Evolutionary conservation across 176 grass and related monocot genomes (phyloP).

Genomic region (Alloteropsis semialata): DNA sequence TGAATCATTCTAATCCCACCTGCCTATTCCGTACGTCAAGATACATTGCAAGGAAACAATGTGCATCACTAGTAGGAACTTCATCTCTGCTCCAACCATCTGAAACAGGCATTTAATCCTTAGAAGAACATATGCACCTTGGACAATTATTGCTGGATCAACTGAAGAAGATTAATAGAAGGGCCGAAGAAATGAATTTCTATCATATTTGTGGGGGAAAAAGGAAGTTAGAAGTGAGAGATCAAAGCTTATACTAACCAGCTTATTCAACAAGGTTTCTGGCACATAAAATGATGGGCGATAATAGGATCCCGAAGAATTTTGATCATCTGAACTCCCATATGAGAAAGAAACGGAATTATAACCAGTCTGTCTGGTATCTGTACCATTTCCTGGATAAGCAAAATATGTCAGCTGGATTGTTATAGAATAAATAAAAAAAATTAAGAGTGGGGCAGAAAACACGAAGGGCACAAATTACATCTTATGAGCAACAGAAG

Average conservation of each 20-base stretch:
- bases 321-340: constrained; percentile 43
- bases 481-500: constrained; percentile 29
- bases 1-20: constrained; percentile 93
- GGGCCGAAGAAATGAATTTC: constrained; percentile 58
- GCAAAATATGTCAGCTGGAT: constrained; percentile 30
- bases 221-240: constrained; percentile 23
- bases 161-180: constrained; percentile 69
- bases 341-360: constrained; percentile 74
- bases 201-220: constrained; percentile 16
- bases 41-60: constrained; percentile 79
- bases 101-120: constrained; percentile 87
- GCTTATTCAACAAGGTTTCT: constrained; percentile 69
- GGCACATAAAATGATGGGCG: constrained; percentile 74
- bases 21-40: constrained; percentile 90
- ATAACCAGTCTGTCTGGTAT: constrained; percentile 41
- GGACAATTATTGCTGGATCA: constrained; percentile 61
- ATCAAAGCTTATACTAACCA: constrained; percentile 62
- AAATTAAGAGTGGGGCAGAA: neutral
- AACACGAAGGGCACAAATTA: constrained; percentile 9
- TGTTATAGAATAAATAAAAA: neutral
- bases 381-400: constrained; percentile 40
- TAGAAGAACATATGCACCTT: constrained; percentile 84
- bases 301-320: constrained; percentile 40
- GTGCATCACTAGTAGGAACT: constrained; percentile 84
- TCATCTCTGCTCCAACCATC: constrained; percentile 99